Conservation (phyloP, 1,284 basidiomycete species). For the Cryptococcus neoformans region DNA sequence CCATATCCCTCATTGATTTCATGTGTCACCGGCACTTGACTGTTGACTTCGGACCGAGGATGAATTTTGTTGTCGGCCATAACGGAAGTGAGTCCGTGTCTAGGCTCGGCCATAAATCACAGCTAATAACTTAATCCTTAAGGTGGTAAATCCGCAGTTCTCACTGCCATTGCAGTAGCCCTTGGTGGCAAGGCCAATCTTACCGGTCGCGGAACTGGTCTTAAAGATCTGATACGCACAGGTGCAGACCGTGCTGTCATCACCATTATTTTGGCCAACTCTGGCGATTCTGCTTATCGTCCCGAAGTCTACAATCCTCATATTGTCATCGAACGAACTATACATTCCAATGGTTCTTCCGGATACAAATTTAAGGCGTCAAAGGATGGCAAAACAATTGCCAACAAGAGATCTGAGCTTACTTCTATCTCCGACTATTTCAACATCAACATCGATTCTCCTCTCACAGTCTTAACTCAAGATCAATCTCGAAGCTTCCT, state of each 20-base stretch:
- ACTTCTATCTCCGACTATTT: constrained; percentile 87
- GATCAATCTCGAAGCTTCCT: constrained; percentile 82
- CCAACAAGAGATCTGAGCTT: constrained; percentile 80
- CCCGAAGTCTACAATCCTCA: constrained; percentile 76
- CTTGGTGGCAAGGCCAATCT: constrained; percentile 87
- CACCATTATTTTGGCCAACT: constrained; percentile 76
- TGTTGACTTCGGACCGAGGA: constrained; percentile 79
- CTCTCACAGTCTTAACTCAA: constrained; percentile 91
- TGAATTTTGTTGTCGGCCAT: constrained; percentile 95
- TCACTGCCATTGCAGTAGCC: constrained; percentile 90
- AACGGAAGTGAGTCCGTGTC: constrained; percentile 51
- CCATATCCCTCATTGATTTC: constrained; percentile 84
- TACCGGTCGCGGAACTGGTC: constrained; percentile 81
- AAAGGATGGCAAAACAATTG: constrained; percentile 63
- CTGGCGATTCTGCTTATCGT: constrained; percentile 83
- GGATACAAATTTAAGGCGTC: constrained; percentile 77
- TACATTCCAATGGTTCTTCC: constrained; percentile 70
- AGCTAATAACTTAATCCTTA: background rate
- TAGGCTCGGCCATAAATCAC: background rate
- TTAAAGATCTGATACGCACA: constrained; percentile 86
- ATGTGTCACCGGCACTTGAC: constrained; percentile 90
- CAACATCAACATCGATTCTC: constrained; percentile 92
- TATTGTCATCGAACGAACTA: constrained; percentile 79
- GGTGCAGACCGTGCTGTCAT: constrained; percentile 73
- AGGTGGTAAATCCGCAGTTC: constrained; percentile 94